Evolutionary conservation across 306 rosid species (phyloP).

Genomic region (Prunus dulcis): DNA sequence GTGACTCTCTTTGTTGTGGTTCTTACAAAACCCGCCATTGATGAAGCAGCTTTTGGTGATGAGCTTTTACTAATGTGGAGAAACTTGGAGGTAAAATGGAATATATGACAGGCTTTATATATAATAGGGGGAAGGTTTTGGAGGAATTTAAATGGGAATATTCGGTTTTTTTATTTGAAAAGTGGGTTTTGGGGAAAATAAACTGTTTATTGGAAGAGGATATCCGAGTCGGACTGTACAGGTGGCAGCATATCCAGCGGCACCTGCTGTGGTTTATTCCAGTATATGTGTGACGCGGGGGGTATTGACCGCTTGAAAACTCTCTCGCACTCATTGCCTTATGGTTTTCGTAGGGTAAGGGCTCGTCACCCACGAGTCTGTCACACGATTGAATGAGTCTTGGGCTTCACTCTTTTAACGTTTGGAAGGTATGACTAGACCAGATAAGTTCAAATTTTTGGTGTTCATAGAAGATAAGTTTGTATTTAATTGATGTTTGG

Average conservation of each 20-base stretch:
- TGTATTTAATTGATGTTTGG: no score
- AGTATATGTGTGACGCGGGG: conserved; percentile 18
- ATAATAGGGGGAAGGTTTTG: not conserved
- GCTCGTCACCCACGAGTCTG: conserved; percentile 15
- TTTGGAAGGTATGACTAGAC: not conserved
- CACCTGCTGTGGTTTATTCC: conserved; percentile 21
- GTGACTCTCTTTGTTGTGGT: conserved; percentile 56
- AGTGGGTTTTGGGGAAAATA: not conserved
- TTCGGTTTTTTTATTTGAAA: conserved; percentile 1
- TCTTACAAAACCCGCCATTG: conserved; percentile 34
- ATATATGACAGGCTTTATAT: not conserved
- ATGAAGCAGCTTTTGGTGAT: not conserved
- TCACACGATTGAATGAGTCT: conserved; percentile 39
- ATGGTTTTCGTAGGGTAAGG: not conserved
- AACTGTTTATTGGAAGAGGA: not conserved
- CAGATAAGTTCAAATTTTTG: not conserved
- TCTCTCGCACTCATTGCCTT: not conserved
- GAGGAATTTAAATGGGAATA: conserved; percentile 25
- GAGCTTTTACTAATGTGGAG: no score
- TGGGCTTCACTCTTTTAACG: not conserved
- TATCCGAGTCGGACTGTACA: conserved; percentile 20
- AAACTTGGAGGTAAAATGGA: not conserved
- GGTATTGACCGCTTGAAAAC: not conserved
- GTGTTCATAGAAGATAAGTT: no score
- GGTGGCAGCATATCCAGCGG: conserved; percentile 32